Evolutionary conservation across 1,139 yeast species (phyloP), one percentile per base, ranked within the genome.

Genomic region (Wickerhamiella pararugosa): DNA sequence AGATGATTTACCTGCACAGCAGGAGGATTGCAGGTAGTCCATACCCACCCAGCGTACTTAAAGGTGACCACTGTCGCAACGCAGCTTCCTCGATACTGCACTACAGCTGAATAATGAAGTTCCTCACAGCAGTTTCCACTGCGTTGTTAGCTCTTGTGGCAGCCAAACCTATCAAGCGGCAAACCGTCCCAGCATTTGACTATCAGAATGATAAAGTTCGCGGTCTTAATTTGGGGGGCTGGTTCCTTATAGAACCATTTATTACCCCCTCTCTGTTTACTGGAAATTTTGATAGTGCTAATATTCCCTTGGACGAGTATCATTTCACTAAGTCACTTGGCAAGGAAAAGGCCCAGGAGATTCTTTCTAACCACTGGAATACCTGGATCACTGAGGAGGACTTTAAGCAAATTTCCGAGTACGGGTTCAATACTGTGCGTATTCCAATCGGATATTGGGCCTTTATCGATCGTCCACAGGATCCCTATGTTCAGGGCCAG

Each of bases 381-480:
- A 64, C 80, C 7, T 86, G 83, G 78, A 73, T 75, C 58, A 74
- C 78, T 2, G 87, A 81, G 55, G 61, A 64, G 29, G 97, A 87
- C 60, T 76, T 87, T 53, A 49, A 60, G 37, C 62, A 67, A 43
- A 82, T 87, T 45, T 51, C 56, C 9, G 51, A 52, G 6, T 69
- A 70, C 50, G 95, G 95, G 1, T 70, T 86, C 52, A 86, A 86
- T 62, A 68, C 79, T 48, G 94, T 82, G 32, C 72, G 96, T 54
- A 79, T 87, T 47, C 95, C 96, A 25, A 73, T 87, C 48, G 96
- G 96, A 7, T 87, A 86, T 65, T 87, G 97, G 97, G 95, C 96
- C 2, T 87, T 80, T 61, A 63, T 69, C 41, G 62, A 66, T 37
- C 62, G 73, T 45, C 70, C 65, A 21, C 62, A 65, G 46, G 97